Base-by-base conservation (phyloP, 2,329 filamentous ascomycete genomes). In the Phaeophleospora eucalypticola region DNA sequence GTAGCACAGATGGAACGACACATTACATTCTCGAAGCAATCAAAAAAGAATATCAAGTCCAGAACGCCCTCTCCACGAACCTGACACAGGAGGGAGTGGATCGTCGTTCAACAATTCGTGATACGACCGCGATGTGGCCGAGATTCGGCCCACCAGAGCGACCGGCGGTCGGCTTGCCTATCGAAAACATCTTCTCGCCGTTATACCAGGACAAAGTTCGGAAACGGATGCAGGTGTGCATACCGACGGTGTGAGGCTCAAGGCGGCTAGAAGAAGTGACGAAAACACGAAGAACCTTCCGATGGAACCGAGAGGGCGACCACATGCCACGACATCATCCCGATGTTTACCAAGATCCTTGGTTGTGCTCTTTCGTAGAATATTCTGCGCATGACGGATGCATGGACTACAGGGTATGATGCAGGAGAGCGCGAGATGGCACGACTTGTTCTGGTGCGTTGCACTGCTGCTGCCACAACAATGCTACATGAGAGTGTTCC, bases 61-160 rank as follows among this genome's bases (percentile, higher is more conserved):
- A 29, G 24, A 29, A 29, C 24, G 12, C 12, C 24, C 24, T 29
- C 7, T 29, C 24, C 12, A 12, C 24, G 7, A 29, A 29, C 24
- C 6, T 29, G 24, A 12, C 12, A 29, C 24, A 29, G 24, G 8
- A 19, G 18, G 17, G 41, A 34, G 37, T 43, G 35, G 40, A 36
- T 43, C 36, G 12, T 35, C 40, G 32, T 43, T n/a, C 21, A 41
- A 44, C 44, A 42, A 24, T 45, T 48, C 20, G 17, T 12, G 27
- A 45, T 50, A 45, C 36, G 40, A 48, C 47, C 47, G 51, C 36
- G 41, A 51, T 36, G 34, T 43, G 40, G 41, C 51, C 51, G 51
- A 53, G 45, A 50, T 52, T 45, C 43, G 43, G 46, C 44, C 46
- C 41, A 41, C 41, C 42, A 27, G 41, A 42, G 35, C 27, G 24